Percentiles rank a stretch among this genome's conserved stretches.
Conservation (phyloP, 495 filamentous ascomycete genomes). For the Podospora pseudoanserina region DNA sequence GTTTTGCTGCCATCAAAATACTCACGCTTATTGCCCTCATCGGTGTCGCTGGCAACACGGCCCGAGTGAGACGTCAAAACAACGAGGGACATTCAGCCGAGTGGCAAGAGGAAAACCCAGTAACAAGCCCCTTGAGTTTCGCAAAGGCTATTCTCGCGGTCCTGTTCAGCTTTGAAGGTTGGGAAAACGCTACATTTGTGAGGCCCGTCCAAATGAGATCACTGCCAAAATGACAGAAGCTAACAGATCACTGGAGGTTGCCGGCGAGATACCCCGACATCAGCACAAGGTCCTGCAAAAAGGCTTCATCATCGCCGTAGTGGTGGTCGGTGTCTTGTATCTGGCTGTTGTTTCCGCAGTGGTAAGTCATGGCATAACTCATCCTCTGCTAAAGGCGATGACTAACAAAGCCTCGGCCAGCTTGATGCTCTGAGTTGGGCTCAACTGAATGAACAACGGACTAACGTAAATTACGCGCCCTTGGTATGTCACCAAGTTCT, state of each 20-base stretch:
- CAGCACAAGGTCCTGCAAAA: background rate
- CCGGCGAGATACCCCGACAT: background rate
- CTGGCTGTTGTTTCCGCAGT: background rate
- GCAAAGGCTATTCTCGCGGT: background rate
- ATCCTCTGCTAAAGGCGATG: background rate
- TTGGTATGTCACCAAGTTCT: background rate
- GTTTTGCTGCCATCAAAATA: background rate
- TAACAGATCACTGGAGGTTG: background rate
- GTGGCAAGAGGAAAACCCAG: background rate
- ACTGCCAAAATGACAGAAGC: background rate
- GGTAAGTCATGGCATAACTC: background rate
- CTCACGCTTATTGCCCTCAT: background rate
- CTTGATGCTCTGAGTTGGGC: background rate
- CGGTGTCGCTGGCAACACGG: background rate
- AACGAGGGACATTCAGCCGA: background rate
- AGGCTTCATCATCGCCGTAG: background rate
- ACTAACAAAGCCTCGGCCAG: background rate
- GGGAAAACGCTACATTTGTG: slow-evolving; percentile 7
- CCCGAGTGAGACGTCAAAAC: background rate
- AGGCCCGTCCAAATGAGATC: background rate
- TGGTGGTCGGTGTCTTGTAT: background rate
- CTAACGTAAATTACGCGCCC: background rate
- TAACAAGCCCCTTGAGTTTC: background rate
- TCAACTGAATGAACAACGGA: background rate
- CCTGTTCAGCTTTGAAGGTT: slow-evolving; percentile 1